phyloP scores from a whole-genome alignment of 768 basidiomycete species.

The Hericium coralloides region DNA sequence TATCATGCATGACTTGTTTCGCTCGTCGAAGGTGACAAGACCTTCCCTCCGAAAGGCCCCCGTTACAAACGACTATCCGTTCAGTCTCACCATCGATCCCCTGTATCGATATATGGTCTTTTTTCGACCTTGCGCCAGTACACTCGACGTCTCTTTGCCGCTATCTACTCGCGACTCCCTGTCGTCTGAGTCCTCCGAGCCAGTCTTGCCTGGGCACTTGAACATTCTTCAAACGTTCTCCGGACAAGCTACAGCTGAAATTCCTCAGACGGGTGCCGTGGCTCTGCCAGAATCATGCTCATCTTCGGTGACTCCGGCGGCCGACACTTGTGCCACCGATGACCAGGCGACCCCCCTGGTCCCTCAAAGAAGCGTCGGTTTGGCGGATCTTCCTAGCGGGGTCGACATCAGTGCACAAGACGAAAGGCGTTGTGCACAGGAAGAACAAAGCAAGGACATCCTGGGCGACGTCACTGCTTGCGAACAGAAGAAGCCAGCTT shows the following conservation, averaged over 20 bases:
- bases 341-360: no score
- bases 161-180: background rate
- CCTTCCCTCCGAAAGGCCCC: background rate
- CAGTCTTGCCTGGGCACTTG: background rate
- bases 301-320: background rate
- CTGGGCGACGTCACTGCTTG: background rate
- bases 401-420: background rate
- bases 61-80: background rate
- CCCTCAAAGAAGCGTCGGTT: no score
- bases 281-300: background rate
- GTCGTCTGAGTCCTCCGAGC: background rate
- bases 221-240: background rate
- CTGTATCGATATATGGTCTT: background rate
- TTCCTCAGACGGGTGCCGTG: no score
- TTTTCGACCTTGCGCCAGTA: background rate
- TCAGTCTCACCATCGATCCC: background rate
- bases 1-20: conserved; percentile 2
- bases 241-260: no score
- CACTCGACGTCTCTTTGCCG: background rate
- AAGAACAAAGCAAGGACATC: background rate
- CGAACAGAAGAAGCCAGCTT: background rate
- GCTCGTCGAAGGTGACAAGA: background rate
- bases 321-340: no score
- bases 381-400: background rate
- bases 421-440: background rate